Conservation (phyloP, 768 basidiomycete genomes). For the Tephrocybe rancida region DNA sequence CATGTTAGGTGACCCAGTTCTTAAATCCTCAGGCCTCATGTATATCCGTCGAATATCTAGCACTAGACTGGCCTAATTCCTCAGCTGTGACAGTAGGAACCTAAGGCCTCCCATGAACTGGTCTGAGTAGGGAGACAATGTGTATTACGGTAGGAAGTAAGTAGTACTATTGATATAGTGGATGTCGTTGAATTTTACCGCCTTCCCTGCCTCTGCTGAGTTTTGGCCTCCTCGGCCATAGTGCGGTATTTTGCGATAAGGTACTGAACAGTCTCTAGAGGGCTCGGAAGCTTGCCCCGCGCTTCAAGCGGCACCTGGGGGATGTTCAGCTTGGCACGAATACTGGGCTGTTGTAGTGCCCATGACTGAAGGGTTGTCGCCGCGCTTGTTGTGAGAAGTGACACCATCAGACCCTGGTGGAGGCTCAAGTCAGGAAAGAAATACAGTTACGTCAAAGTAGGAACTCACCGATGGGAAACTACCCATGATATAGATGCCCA, state of each 20-base stretch:
- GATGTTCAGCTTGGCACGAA: constrained; percentile 43
- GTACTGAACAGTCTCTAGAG: constrained; percentile 22
- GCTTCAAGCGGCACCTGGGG: constrained; percentile 32
- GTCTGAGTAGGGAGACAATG: background rate
- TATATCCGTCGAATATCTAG: no score
- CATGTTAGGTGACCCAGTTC: no score
- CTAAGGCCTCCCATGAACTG: no score
- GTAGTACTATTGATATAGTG: constrained; percentile 4
- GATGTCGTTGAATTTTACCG: constrained; percentile 14
- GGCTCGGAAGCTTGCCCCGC: constrained; percentile 33
- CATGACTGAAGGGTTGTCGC: constrained; percentile 54
- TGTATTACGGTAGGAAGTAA: background rate
- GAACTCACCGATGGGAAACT: constrained; percentile 67
- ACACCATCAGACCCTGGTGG: constrained; percentile 43
- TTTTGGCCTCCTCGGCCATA: constrained; percentile 21
- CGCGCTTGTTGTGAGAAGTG: constrained; percentile 39
- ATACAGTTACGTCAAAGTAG: background rate
- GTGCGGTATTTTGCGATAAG: constrained; percentile 22
- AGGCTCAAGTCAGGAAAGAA: background rate
- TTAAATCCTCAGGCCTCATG: no score
- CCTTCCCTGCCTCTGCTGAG: constrained; percentile 18
- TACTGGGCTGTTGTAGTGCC: constrained; percentile 41
- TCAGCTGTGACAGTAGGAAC: no score
- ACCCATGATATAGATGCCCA: constrained; percentile 47
- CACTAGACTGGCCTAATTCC: no score